Percentiles rank a stretch among this genome's conserved stretches.
These are phyloP conservation scores for Citrus medica DNA, from an alignment of 345 rosid genomes.

Conservation along the genomic window DNA sequence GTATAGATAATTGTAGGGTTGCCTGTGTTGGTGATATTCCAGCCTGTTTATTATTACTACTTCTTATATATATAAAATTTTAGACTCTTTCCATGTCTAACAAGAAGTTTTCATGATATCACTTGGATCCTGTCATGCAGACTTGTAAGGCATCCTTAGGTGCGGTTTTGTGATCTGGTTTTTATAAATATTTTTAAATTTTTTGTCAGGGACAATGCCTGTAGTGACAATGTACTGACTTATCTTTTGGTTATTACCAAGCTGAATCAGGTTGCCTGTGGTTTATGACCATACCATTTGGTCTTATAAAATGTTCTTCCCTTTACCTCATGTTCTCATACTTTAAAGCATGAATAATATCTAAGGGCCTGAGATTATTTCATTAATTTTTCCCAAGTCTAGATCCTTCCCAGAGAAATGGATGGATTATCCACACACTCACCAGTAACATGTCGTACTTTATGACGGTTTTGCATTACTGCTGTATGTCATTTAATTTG, in stretches of 20 bases:
- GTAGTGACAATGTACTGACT: not conserved
- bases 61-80: not conserved
- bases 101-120: not conserved
- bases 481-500: not conserved
- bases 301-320: not conserved
- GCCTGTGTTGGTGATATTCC: too few relatives aligned
- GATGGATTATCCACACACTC: not conserved
- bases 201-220: not conserved
- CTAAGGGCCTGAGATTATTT: not conserved
- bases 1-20: not conserved
- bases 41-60: too few relatives aligned
- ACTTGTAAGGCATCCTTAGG: not conserved
- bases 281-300: not conserved
- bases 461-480: not conserved
- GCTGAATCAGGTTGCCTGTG: not conserved
- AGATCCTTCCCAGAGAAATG: not conserved
- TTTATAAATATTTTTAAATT: not conserved
- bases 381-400: not conserved
- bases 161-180: not conserved
- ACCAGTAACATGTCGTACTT: not conserved
- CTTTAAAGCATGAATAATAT: not conserved
- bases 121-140: not conserved
- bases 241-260: not conserved
- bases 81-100: not conserved
- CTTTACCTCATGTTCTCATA: not conserved